Conservation (phyloP, 495 filamentous ascomycete species). For the Annulohypoxylon bovei region DNA sequence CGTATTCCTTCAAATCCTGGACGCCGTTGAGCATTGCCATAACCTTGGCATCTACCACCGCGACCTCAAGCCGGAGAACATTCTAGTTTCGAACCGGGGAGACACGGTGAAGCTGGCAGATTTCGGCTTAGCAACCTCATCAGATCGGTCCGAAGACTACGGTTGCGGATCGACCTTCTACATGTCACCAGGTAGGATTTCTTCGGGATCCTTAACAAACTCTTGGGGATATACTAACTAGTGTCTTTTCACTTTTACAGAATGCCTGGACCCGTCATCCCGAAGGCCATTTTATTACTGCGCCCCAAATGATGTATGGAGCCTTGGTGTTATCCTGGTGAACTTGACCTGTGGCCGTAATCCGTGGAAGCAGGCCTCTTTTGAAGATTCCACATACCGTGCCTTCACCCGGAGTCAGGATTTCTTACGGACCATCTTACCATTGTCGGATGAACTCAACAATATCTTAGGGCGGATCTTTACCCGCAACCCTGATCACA, state of each 20-base stretch:
- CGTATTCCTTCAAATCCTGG: conserved; percentile 94
- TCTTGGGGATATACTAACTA: conserved; percentile 42
- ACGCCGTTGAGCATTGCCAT: conserved; percentile 97
- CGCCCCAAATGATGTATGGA: conserved; percentile 97
- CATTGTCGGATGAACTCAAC: conserved; percentile 90
- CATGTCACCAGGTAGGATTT: conserved; percentile 92
- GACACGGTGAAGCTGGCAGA: conserved; percentile 94
- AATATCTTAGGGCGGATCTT: conserved; percentile 89
- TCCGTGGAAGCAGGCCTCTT: conserved; percentile 95
- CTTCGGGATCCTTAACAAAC: conserved; percentile 19
- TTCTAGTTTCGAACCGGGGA: conserved; percentile 88
- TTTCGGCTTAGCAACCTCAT: conserved; percentile 92
- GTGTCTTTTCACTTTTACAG: conserved; percentile 59
- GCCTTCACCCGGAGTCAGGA: conserved; percentile 86
- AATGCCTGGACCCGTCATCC: conserved; percentile 90
- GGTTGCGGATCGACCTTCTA: conserved; percentile 99
- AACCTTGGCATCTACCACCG: conserved; percentile 93
- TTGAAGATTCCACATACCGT: conserved; percentile 94
- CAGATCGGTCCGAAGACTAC: conserved; percentile 88
- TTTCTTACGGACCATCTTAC: conserved; percentile 93
- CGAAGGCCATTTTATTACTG: conserved; percentile 87
- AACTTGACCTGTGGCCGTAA: conserved; percentile 98
- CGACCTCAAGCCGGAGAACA: conserved; percentile 98
- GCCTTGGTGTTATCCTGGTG: conserved; percentile 94
- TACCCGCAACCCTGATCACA: conserved; percentile 83